Evolutionary conservation across 202 grass and related monocot genomes (phyloP).

Genomic region (Elaeis oleifera): DNA sequence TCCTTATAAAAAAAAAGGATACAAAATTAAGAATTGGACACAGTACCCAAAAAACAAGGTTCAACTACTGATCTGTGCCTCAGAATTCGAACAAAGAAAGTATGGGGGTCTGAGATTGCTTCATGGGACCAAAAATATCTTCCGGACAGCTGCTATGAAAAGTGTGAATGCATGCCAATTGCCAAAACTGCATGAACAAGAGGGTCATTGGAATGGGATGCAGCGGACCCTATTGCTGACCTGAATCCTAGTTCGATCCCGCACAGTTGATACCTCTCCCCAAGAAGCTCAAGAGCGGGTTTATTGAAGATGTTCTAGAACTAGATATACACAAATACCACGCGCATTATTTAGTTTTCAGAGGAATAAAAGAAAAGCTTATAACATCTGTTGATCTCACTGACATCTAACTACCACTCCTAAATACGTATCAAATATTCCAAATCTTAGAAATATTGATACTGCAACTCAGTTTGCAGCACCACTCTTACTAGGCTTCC

Average conservation of each 20-base stretch:
- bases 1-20: too few species aligned
- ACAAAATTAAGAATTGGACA: too few species aligned
- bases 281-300: slow-evolving; percentile 27
- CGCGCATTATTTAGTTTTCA: too few species aligned
- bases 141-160: slow-evolving; percentile 39
- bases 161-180: neutral
- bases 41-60: too few species aligned
- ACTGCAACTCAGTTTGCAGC: too few species aligned
- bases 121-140: slow-evolving; percentile 23
- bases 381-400: too few species aligned
- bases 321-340: neutral
- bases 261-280: slow-evolving; percentile 30
- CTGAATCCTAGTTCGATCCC: slow-evolving; percentile 31
- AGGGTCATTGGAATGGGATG: slow-evolving; percentile 16
- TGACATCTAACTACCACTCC: too few species aligned
- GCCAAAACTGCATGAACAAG: slow-evolving; percentile 22
- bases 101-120: slow-evolving; percentile 27
- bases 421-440: too few species aligned
- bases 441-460: too few species aligned
- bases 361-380: too few species aligned
- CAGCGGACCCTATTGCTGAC: slow-evolving; percentile 10
- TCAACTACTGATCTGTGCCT: neutral
- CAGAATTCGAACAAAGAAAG: slow-evolving; percentile 19
- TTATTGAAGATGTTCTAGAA: neutral
- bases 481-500: neutral